phyloP scores from a whole-genome alignment of 2,329 filamentous ascomycete genomes.

The Botrytis medusae region DNA sequence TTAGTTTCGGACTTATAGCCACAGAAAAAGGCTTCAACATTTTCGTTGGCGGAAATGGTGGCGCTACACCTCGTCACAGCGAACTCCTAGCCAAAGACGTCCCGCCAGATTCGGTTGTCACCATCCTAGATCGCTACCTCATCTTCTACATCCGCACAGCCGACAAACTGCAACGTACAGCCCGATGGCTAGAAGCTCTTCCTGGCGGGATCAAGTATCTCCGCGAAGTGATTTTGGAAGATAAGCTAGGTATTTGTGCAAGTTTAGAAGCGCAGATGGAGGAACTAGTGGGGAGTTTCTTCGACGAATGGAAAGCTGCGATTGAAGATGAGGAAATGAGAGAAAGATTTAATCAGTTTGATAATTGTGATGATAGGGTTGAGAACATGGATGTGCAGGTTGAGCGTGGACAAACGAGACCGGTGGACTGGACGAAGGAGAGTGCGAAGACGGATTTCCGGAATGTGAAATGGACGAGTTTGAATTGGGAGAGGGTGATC shows the following conservation, averaged over 20 bases:
- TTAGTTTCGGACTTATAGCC: constrained; percentile 81
- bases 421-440: constrained; percentile 74
- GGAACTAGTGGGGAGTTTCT: constrained; percentile 77
- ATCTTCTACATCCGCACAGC: constrained; percentile 94
- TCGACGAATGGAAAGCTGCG: constrained; percentile 89
- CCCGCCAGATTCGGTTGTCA: constrained; percentile 75
- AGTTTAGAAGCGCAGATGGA: constrained; percentile 87
- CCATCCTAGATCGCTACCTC: constrained; percentile 83
- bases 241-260: constrained; percentile 81
- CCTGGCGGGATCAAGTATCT: constrained; percentile 84
- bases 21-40: constrained; percentile 94
- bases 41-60: constrained; percentile 86
- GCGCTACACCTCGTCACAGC: constrained; percentile 78
- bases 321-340: constrained; percentile 67
- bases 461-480: constrained; percentile 61
- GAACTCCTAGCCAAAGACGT: constrained; percentile 87
- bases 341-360: constrained; percentile 76
- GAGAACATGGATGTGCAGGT: constrained; percentile 68
- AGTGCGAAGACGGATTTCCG: constrained; percentile 70
- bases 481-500: constrained; percentile 80
- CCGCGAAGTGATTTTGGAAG: constrained; percentile 76
- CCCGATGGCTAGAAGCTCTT: constrained; percentile 80
- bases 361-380: constrained; percentile 72
- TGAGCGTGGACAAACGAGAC: constrained; percentile 69
- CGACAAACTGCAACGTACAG: constrained; percentile 85